Base-by-base conservation (phyloP, 768 basidiomycete genomes). In the Amanita polypyramis region DNA sequence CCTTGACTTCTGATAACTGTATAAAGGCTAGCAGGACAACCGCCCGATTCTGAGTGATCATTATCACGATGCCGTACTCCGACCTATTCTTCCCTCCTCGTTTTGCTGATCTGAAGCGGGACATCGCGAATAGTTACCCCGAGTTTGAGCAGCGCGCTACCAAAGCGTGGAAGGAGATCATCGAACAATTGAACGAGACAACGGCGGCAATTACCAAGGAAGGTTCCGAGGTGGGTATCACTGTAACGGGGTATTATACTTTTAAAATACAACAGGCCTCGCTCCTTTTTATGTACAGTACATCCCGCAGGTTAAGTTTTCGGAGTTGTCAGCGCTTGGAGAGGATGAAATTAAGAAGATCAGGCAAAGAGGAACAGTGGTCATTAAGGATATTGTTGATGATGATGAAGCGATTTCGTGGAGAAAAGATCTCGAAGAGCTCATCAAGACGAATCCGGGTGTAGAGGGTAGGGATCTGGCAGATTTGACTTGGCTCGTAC, bases 281-380 rank as follows among this genome's bases (percentile, higher is more conserved):
- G 45, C 15, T 5, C 10, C 15, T 5, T 12, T 10, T 15, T 46
- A 14, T n/a, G n/a, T n/a, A 14, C n/a, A 83, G 81, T 74, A 70
- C 53, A 69, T 85, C 33, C 82, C 83, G 3, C 75, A 78, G 60
- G 73, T 85, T 42, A 65, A 74, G 14, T 82, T 82, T 56, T 56
- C 67, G 3, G 73, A 80, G 38, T 62, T 86, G 12, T 58, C 67
- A 4, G 70, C 58, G 17, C 60, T 85, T 35, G 63, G 66, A 37
- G 47, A 56, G 0, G 74, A 76, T 15, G 63, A 73, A 27, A 50
- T 82, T 5, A 68, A 69, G 2, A 65, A 58, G 44, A 76, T 85
- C 52, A 76, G 67, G 56, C 63, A 71, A 37, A 68, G 67, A 49
- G 82, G 84, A 14, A 72, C 72, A 15, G 70, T 86, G 29, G 73